These are phyloP conservation scores for Pseudogymnoascus sp. DNA, from an alignment of 2,329 filamentous ascomycete genomes.

Conservation along the genomic window DNA sequence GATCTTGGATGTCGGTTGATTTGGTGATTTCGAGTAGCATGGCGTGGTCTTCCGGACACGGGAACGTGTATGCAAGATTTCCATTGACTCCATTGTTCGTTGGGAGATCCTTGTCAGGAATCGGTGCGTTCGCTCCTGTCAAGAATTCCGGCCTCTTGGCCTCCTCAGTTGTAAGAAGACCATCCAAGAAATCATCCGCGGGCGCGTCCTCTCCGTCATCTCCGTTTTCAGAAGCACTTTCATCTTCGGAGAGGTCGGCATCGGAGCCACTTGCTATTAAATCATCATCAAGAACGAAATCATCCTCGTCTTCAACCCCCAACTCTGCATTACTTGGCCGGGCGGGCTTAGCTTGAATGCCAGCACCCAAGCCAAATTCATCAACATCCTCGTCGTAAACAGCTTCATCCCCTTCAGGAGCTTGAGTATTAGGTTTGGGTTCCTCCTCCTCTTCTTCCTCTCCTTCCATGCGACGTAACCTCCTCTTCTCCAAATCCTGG, in stretches of 20 bases:
- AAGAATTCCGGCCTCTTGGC: constrained; percentile 45
- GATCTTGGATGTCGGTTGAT: constrained; percentile 52
- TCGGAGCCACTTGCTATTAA: constrained; percentile 68
- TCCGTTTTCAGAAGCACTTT: constrained; percentile 35
- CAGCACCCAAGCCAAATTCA: constrained; percentile 51
- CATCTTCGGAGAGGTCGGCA: constrained; percentile 40
- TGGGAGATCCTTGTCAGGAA: constrained; percentile 34
- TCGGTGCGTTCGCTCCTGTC: constrained; percentile 36
- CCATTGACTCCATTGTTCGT: constrained; percentile 33
- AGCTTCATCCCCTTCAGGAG: constrained; percentile 32
- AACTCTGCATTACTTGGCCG: constrained; percentile 43
- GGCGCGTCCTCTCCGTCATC: constrained; percentile 36
- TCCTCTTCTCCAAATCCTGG: constrained; percentile 73
- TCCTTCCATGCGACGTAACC: constrained; percentile 79
- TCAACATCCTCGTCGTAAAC: constrained; percentile 31
- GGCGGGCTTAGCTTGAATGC: constrained; percentile 39
- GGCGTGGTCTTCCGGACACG: constrained; percentile 70
- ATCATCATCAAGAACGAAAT: constrained; percentile 85
- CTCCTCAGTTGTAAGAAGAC: constrained; percentile 53
- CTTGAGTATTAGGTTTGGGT: constrained; percentile 25
- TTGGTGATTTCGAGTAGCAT: constrained; percentile 62
- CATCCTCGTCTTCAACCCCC: constrained; percentile 85
- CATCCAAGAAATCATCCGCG: constrained; percentile 66
- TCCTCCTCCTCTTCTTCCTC: constrained; percentile 56
- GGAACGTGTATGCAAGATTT: constrained; percentile 72